Evolutionary conservation across 768 basidiomycete genomes (phyloP), one percentile per base, ranked within the genome.

Genomic region (Piloderma croceum): DNA sequence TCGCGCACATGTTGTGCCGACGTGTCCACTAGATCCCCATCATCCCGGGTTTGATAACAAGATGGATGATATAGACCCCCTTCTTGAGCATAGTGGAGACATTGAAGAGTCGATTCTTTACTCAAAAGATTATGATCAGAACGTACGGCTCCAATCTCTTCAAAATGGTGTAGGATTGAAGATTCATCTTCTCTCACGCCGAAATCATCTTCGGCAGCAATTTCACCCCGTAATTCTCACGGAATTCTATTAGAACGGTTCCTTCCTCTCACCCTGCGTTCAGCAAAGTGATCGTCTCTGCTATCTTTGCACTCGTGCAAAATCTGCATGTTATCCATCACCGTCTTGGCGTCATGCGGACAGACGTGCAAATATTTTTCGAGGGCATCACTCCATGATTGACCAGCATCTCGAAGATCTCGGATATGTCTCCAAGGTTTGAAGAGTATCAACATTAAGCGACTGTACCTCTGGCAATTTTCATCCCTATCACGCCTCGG

Each of bases 391-490:
- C 18, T 13, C 67, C 66, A 69, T 1, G 52, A 34, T 24, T 56
- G 42, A 10, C 20, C 34, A 1, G 2, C 0, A 7, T 2, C 3
- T 17, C 48, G 31, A 5, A 70, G 47, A 33, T 71, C 60, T 3
- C 5, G 17, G 1, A 46, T 29, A 34, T 36, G 20, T 1, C 54
- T 25, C 70, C 69, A 71, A 0, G 70, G 71, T 44, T 69, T 68
- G 46, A 71, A 71, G 0, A 71, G 51, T 12, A 67, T 57, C 4
- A 72, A 41, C 68, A 70, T 71, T 3, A 65, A 39, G 2, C 60
- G 45, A 39, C 54, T 60, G 39, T 67, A 68, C 5, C 39, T 39
- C 1, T 44, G 46, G 9, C 46, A 41, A 0, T 34, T 3, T 6
- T 53, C 40, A 5, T 39, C 17, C 6, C 24, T 11, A 42, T 70